phyloP scores from a whole-genome alignment of 805 yeast genomes.

The Candida insectorum region DNA sequence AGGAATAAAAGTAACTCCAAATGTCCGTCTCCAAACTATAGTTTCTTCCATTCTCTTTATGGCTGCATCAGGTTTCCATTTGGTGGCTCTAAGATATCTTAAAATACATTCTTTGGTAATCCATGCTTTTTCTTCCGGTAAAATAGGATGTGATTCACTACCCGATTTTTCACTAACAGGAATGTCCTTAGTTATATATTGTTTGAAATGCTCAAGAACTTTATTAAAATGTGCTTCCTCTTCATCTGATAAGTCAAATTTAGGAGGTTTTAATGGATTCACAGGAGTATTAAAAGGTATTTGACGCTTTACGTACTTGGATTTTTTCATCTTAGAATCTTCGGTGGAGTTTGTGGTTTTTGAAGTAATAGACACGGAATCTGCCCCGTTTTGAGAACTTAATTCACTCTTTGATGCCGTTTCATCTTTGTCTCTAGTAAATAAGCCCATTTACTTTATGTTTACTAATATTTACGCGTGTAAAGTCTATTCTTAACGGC shows the following conservation, averaged over 20 bases:
- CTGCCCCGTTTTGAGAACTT: too few relatives aligned
- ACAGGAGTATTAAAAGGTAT: conserved; percentile 39
- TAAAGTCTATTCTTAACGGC: too few relatives aligned
- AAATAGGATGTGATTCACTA: conserved; percentile 23
- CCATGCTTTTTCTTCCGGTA: conserved; percentile 38
- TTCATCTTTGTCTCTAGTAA: too few relatives aligned
- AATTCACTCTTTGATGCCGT: too few relatives aligned
- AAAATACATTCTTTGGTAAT: conserved; percentile 51
- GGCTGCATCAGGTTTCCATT: conserved; percentile 45
- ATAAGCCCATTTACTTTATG: too few relatives aligned
- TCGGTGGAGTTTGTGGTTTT: neutral
- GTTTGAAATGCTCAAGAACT: conserved; percentile 27
- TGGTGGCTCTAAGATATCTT: conserved; percentile 50
- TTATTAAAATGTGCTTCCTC: conserved; percentile 29
- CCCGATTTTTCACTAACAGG: conserved; percentile 25
- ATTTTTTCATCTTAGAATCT: conserved; percentile 4
- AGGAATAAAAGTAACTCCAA: conserved; percentile 39
- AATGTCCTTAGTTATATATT: conserved; percentile 17
- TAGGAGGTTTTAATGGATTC: conserved; percentile 30
- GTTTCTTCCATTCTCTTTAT: conserved; percentile 45
- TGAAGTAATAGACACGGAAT: neutral
- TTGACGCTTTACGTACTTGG: conserved; percentile 29
- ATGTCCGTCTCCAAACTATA: conserved; percentile 53
- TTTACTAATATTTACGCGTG: too few relatives aligned
- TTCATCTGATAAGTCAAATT: conserved; percentile 23